Evolutionary conservation across 345 rosid species (phyloP).

Genomic region (Citropsis articulata): DNA sequence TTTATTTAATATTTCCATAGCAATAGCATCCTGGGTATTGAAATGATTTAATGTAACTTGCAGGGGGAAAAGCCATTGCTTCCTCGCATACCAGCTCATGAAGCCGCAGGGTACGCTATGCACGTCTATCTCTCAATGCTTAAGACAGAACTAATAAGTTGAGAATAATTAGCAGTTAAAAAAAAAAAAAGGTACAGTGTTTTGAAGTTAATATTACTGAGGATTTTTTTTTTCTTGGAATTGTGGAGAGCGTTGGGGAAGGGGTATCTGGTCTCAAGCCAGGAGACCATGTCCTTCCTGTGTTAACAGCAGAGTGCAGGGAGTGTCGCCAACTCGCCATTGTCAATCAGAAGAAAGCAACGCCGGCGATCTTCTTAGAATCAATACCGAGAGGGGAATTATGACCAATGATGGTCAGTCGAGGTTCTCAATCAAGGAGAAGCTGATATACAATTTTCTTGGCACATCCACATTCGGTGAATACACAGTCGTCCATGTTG

Average conservation of each 20-base stretch:
- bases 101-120: constrained; percentile 65
- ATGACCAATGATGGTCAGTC: constrained; percentile 66
- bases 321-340: constrained; percentile 60
- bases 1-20: not conserved
- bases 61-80: constrained; percentile 73
- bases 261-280: constrained; percentile 69
- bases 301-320: constrained; percentile 76
- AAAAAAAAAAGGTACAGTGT: too few relatives aligned
- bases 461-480: constrained; percentile 80
- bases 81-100: constrained; percentile 78
- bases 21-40: not conserved
- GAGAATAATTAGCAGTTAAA: too few relatives aligned
- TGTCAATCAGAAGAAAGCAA: constrained; percentile 77
- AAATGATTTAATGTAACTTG: not conserved
- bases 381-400: constrained; percentile 63
- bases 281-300: constrained; percentile 71
- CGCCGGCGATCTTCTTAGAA: constrained; percentile 75
- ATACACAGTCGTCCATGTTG: constrained; percentile 80
- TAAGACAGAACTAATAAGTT: too few relatives aligned
- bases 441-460: constrained; percentile 65
- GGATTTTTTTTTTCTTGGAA: constrained; percentile 24
- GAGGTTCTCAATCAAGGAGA: constrained; percentile 63
- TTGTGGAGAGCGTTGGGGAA: constrained; percentile 76
- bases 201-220: too few relatives aligned
- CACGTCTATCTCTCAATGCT: too few relatives aligned